Conservation (phyloP, 2,329 filamentous ascomycete genomes). For the Penicillium crustosum region DNA sequence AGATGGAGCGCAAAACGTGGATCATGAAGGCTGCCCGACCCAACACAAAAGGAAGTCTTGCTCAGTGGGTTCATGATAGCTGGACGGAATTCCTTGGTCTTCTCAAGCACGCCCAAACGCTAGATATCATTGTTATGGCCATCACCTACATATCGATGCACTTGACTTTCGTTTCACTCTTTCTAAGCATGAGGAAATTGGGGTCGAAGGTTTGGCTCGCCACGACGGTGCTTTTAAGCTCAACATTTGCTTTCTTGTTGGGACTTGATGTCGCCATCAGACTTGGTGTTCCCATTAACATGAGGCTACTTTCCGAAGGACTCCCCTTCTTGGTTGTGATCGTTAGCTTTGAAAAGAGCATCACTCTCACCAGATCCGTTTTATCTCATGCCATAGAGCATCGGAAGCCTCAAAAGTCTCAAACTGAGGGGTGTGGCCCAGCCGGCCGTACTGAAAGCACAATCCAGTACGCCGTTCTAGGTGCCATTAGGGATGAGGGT, state of each 20-base stretch:
- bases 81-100: background rate
- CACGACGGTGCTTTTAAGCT: background rate
- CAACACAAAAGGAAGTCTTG: background rate
- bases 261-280: background rate
- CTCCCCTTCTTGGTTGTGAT: background rate
- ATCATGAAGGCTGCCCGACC: background rate
- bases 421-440: background rate
- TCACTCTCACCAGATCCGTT: background rate
- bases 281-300: background rate
- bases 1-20: background rate
- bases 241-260: background rate
- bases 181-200: background rate
- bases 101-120: background rate
- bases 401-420: background rate
- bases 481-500: background rate
- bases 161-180: background rate
- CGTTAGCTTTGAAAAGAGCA: background rate
- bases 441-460: background rate
- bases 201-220: background rate
- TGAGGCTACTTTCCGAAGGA: background rate
- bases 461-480: background rate
- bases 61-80: background rate
- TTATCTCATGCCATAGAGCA: background rate
- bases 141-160: background rate
- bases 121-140: background rate